These are phyloP conservation scores for Plasmodium gonderi DNA, from an alignment of 169 alveolate genomes.

Conservation along the genomic window DNA sequence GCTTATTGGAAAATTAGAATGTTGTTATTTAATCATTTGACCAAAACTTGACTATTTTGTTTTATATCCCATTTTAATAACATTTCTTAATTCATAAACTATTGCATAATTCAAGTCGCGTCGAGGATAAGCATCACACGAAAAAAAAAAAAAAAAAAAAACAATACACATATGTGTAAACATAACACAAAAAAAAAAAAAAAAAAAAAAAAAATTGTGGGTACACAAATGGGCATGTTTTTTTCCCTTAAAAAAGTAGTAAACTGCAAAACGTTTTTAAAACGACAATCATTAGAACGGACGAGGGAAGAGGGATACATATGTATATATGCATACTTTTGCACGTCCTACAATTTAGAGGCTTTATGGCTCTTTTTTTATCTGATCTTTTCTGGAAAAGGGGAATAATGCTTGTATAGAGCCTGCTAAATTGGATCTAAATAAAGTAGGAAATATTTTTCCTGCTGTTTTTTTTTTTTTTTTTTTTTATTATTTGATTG, in stretches of 20 bases:
- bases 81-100: neutral
- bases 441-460: neutral
- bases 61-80: neutral
- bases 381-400: neutral
- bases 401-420: neutral
- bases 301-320: neutral
- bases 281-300: neutral
- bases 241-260: neutral
- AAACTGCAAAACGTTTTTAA: neutral
- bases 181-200: neutral
- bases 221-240: neutral
- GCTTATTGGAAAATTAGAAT: neutral
- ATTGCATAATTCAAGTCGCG: neutral
- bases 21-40: neutral
- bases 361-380: slow-evolving; percentile 4
- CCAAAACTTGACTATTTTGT: neutral
- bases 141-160: neutral
- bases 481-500: neutral
- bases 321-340: neutral
- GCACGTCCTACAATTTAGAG: neutral
- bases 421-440: neutral
- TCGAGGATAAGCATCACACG: neutral
- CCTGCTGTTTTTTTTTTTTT: neutral
- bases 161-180: too few species aligned
- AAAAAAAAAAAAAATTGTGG: neutral